Evolutionary conservation across 116 monocot genomes (phyloP).

Genomic region (Phalaenopsis hybrid): DNA sequence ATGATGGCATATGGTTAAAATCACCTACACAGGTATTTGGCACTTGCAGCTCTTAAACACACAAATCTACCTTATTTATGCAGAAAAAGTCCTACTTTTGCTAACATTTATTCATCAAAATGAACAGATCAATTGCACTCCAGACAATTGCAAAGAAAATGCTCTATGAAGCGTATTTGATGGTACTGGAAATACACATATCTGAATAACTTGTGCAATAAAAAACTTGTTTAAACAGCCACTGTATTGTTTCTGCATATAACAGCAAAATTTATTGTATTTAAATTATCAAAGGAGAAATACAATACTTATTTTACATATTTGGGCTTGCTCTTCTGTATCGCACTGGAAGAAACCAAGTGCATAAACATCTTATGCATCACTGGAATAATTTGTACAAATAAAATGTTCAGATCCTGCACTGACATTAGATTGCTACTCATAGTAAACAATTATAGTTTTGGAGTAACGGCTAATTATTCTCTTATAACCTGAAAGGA

Average conservation of each 20-base stretch:
- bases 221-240: neutral
- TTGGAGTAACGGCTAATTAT: too few species aligned
- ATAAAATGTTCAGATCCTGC: slow-evolving; percentile 1
- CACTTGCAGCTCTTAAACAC: too few species aligned
- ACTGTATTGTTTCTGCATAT: neutral
- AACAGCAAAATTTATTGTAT: neutral
- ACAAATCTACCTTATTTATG: too few species aligned
- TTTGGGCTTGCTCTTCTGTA: too few species aligned
- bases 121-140: slow-evolving; percentile 1
- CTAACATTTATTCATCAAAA: neutral
- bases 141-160: neutral
- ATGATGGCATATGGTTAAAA: too few species aligned
- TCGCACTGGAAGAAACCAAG: too few species aligned
- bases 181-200: neutral
- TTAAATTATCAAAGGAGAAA: too few species aligned
- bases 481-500: too few species aligned
- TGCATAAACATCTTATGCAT: neutral
- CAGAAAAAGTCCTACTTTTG: neutral
- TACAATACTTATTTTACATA: too few species aligned
- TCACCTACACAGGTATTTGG: too few species aligned
- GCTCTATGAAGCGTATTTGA: neutral
- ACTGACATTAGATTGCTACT: neutral
- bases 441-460: too few species aligned
- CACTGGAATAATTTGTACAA: neutral
- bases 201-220: too few species aligned